A percentile compares a stretch with the other conserved stretches of the same genome.
Conservation (phyloP, 2,329 filamentous ascomycete species). For the Neonectria neomacrospora region DNA sequence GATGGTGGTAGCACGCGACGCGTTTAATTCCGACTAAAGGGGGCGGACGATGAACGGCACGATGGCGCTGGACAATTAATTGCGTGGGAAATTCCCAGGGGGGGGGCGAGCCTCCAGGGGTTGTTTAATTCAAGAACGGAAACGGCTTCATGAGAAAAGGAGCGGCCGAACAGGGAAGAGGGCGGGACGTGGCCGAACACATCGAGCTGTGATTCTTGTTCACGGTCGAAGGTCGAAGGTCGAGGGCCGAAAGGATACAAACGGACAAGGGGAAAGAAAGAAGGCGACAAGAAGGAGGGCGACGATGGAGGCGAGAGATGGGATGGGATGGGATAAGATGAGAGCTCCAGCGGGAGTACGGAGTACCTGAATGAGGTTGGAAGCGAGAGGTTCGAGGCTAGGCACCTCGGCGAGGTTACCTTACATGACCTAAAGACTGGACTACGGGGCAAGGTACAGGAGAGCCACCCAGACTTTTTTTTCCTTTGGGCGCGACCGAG, state of each 20-base stretch:
- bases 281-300: constrained; percentile 20
- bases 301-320: constrained; percentile 18
- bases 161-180: constrained; percentile 39
- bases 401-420: constrained; percentile 7
- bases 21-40: constrained; percentile 46
- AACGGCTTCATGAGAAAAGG: constrained; percentile 45
- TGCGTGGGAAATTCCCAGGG: constrained; percentile 42
- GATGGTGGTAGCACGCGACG: constrained; percentile 46
- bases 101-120: constrained; percentile 40
- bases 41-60: constrained; percentile 40
- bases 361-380: constrained; percentile 11
- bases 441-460: no score
- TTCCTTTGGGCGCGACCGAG: constrained; percentile 5
- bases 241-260: constrained; percentile 24
- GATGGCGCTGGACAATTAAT: constrained; percentile 31
- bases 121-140: constrained; percentile 35
- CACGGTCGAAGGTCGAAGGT: constrained; percentile 26
- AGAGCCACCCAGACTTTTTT: constrained; percentile 2
- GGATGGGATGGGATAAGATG: constrained; percentile 5
- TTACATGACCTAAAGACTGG: not conserved
- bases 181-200: constrained; percentile 45
- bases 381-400: constrained; percentile 28
- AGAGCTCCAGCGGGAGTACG: constrained; percentile 21
- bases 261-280: constrained; percentile 10
- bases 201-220: constrained; percentile 43